Percentiles rank a stretch among this genome's conserved stretches.
Conservation (phyloP, 2,329 filamentous ascomycete species). For the Trichoderma polysporum region DNA sequence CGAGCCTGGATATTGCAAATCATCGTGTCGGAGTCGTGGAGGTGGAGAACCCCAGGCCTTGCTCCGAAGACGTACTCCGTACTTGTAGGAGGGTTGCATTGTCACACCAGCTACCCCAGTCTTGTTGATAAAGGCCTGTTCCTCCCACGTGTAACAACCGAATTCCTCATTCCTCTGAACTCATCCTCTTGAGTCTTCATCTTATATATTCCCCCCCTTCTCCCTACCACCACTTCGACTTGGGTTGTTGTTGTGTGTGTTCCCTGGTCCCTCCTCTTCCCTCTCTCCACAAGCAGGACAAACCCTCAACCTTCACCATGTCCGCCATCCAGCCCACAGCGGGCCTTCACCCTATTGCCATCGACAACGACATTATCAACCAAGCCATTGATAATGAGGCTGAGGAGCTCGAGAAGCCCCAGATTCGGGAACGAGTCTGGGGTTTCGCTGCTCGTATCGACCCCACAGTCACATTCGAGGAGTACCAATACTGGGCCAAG, state of each 20-base stretch:
- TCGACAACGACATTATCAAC: slow-evolving; percentile 7
- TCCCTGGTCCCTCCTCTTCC: background rate
- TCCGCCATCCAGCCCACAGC: background rate
- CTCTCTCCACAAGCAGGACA: background rate
- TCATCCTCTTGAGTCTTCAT: background rate
- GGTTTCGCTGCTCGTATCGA: slow-evolving; percentile 14
- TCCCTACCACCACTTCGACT: background rate
- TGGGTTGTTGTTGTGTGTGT: slow-evolving; percentile 7
- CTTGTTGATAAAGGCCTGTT: slow-evolving; percentile 16
- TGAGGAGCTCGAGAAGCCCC: slow-evolving; percentile 12
- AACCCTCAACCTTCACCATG: background rate
- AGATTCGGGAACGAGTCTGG: slow-evolving; percentile 15
- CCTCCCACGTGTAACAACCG: slow-evolving; percentile 13
- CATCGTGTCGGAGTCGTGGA: background rate
- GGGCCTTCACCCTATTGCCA: slow-evolving; percentile 7
- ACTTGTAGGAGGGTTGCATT: slow-evolving; percentile 13
- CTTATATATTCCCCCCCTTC: slow-evolving; percentile 1
- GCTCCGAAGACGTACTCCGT: background rate
- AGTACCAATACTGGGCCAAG: slow-evolving; percentile 16
- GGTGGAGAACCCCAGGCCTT: slow-evolving; percentile 2
- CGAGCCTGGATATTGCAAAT: background rate
- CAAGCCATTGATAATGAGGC: background rate
- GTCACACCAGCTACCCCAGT: slow-evolving; percentile 6
- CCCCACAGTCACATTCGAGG: slow-evolving; percentile 13
- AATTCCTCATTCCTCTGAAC: background rate